Conservation (phyloP, 2,329 filamentous ascomycete species). For the Catunica adiposa region DNA sequence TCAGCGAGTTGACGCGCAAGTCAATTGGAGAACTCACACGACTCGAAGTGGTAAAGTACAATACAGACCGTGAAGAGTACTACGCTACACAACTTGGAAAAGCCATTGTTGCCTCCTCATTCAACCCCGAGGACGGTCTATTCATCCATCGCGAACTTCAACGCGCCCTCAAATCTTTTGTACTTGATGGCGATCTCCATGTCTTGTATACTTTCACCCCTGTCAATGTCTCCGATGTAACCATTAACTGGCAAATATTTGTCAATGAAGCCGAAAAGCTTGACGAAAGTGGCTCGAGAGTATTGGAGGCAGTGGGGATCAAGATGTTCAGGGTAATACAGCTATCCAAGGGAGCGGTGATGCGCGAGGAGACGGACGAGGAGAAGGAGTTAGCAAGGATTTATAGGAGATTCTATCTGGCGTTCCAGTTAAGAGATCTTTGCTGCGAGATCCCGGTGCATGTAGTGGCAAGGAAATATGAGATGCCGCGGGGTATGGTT, state of each 20-base stretch:
- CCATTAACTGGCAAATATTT: conserved; percentile 57
- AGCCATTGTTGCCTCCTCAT: conserved; percentile 54
- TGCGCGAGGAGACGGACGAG: conserved; percentile 45
- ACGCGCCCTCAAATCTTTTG: conserved; percentile 52
- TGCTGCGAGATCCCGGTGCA: conserved; percentile 63
- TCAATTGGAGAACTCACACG: conserved; percentile 41
- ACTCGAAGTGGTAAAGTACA: conserved; percentile 35
- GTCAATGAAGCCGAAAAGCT: conserved; percentile 52
- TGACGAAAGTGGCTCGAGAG: conserved; percentile 54
- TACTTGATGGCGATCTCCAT: conserved; percentile 70
- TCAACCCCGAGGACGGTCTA: conserved; percentile 58
- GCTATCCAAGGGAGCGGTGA: conserved; percentile 49
- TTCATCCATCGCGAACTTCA: conserved; percentile 56
- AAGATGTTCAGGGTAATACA: conserved; percentile 50
- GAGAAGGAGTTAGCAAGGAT: conserved; percentile 46
- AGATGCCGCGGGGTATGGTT: conserved; percentile 50
- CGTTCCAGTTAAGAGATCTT: conserved; percentile 60
- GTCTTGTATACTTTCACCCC: conserved; percentile 64
- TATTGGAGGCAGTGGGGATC: conserved; percentile 50
- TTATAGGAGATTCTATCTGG: conserved; percentile 57
- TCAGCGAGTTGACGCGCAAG: conserved; percentile 37
- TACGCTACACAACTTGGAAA: conserved; percentile 48
- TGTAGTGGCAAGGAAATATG: conserved; percentile 52
- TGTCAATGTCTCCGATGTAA: conserved; percentile 35
- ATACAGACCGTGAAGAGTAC: conserved; percentile 30